These are phyloP conservation scores for Malus asiatica DNA, from an alignment of 306 rosid species.

Conservation along the genomic window DNA sequence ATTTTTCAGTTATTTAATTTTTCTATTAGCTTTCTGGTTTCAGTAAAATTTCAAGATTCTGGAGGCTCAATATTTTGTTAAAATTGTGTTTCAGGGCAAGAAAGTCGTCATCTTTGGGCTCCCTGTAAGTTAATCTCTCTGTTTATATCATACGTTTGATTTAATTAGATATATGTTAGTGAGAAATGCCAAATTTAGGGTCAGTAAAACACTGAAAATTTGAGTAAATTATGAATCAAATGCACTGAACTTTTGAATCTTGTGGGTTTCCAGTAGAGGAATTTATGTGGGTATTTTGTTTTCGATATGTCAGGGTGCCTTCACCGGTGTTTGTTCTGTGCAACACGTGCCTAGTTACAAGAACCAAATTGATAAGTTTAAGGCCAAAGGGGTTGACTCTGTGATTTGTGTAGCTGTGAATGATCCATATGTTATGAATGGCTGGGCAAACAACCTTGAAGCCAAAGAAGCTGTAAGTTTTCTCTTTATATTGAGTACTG, in stretches of 20 bases:
- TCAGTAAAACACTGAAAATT: background rate
- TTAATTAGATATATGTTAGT: background rate
- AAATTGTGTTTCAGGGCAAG: slow-evolving; percentile 50
- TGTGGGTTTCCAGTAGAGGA: background rate
- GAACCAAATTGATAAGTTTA: slow-evolving; percentile 62
- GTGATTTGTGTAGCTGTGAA: slow-evolving; percentile 82
- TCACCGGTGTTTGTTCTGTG: slow-evolving; percentile 84
- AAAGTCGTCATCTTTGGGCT: slow-evolving; percentile 91
- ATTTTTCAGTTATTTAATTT: too few species aligned
- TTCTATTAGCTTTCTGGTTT: background rate
- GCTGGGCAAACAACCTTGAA: slow-evolving; percentile 82
- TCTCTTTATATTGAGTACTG: too few species aligned
- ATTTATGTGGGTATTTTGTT: background rate
- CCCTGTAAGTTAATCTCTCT: slow-evolving; percentile 53
- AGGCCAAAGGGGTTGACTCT: slow-evolving; percentile 71
- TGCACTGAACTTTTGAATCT: background rate
- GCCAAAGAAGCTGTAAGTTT: slow-evolving; percentile 73
- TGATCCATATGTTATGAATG: slow-evolving; percentile 73
- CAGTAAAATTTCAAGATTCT: background rate
- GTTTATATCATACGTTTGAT: too few species aligned
- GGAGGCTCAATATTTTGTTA: background rate
- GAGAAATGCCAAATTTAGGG: background rate
- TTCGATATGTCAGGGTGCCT: slow-evolving; percentile 66
- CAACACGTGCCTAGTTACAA: slow-evolving; percentile 89
- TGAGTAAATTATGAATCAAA: background rate